These are phyloP conservation scores for Epichloe sibirici DNA, from an alignment of 2,329 filamentous ascomycete genomes.

Conservation along the genomic window DNA sequence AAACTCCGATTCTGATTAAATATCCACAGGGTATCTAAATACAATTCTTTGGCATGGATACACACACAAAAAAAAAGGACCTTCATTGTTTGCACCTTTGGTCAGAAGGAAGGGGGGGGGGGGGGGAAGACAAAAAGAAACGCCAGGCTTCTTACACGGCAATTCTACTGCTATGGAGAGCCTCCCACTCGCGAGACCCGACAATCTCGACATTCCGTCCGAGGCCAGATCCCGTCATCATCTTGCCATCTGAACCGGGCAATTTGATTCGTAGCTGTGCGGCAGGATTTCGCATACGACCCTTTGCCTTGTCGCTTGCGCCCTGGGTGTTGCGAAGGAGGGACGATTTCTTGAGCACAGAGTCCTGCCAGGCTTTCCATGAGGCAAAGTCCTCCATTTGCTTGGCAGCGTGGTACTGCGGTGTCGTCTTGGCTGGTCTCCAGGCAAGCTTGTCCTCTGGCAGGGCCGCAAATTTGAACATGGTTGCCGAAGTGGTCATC, in stretches of 20 bases:
- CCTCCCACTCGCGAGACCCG: constrained; percentile 43
- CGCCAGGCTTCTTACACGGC: constrained; percentile 13
- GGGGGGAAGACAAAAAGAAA: background rate
- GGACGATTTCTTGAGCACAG: constrained; percentile 41
- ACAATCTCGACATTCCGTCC: constrained; percentile 35
- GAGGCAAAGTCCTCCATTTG: constrained; percentile 53
- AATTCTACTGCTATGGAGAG: constrained; percentile 32
- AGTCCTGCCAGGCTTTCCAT: constrained; percentile 46
- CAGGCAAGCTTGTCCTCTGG: constrained; percentile 51
- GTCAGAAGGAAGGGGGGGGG: background rate
- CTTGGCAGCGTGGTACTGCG: constrained; percentile 53
- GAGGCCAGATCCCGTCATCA: constrained; percentile 19
- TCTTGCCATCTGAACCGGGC: constrained; percentile 33
- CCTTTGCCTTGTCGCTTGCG: constrained; percentile 8
- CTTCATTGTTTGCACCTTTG: background rate
- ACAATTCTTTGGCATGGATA: background rate
- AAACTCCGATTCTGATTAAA: background rate
- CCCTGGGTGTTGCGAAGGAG: constrained; percentile 18
- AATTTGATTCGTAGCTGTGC: constrained; percentile 40
- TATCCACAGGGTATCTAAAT: constrained; percentile 1
- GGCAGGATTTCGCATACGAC: constrained; percentile 20
- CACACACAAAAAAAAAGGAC: background rate
- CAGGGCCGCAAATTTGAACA: constrained; percentile 47
- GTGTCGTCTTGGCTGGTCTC: constrained; percentile 51
- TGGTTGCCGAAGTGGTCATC: constrained; percentile 41